Conservation (phyloP, 306 rosid species). For the Alnus glutinosa region DNA sequence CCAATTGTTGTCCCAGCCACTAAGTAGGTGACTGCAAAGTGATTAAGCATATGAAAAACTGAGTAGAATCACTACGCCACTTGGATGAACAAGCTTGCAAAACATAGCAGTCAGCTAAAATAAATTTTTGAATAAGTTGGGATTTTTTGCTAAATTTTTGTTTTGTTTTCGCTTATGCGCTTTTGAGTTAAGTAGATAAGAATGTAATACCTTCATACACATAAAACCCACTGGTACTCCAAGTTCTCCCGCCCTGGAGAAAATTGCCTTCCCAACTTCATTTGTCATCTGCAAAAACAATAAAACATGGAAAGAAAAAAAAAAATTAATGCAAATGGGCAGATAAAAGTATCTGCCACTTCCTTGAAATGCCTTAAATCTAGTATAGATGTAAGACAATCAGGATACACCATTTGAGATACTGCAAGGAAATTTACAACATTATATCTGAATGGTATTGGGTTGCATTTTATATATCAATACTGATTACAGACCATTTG, state of each 20-base stretch:
- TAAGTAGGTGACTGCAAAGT: background rate
- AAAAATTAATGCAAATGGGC: background rate
- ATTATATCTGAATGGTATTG: no score
- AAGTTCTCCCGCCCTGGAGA: constrained; percentile 81
- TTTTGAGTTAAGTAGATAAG: background rate
- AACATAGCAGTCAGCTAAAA: background rate
- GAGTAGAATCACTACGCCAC: background rate
- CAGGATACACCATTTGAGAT: background rate
- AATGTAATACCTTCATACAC: constrained; percentile 74
- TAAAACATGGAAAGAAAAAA: background rate
- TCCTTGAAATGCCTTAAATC: background rate
- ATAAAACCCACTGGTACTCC: constrained; percentile 78
- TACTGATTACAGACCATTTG: background rate
- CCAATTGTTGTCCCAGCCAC: background rate
- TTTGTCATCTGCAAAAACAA: constrained; percentile 74
- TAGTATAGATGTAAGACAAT: background rate
- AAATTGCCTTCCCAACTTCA: constrained; percentile 70
- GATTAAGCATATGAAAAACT: background rate
- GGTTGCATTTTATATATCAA: background rate
- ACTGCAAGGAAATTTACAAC: background rate
- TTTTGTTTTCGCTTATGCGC: background rate
- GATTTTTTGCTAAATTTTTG: background rate
- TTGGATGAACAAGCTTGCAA: background rate
- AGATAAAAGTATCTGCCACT: background rate
- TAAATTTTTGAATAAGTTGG: background rate